These are phyloP conservation scores for Abrus precatorius DNA, from an alignment of 306 rosid species.

Conservation along the genomic window DNA sequence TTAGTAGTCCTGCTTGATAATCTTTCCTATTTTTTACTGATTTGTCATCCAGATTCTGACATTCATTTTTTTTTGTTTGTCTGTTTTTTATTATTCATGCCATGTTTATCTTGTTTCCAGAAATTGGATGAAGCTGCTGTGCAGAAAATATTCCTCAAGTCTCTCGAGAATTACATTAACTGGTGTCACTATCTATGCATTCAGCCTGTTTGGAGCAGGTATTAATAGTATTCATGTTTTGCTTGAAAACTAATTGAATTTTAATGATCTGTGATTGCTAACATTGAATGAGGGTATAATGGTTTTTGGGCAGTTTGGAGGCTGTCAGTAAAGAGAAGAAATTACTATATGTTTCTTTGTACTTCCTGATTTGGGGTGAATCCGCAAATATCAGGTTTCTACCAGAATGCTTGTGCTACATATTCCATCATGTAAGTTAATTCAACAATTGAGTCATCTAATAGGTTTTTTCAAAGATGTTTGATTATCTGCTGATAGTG, in stretches of 20 bases:
- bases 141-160: constrained; percentile 67
- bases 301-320: constrained; percentile 65
- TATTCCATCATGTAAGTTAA: constrained; percentile 94
- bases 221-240: constrained; percentile 42
- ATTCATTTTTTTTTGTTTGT: neutral
- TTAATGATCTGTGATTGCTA: constrained; percentile 37
- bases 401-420: constrained; percentile 99
- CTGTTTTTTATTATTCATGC: constrained; percentile 5
- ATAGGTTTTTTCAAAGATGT: constrained; percentile 7
- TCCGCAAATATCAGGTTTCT: constrained; percentile 91
- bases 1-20: neutral
- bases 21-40: constrained; percentile 17
- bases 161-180: constrained; percentile 86
- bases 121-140: constrained; percentile 85
- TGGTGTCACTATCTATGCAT: constrained; percentile 89
- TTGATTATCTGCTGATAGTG: constrained; percentile 22
- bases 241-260: constrained; percentile 36
- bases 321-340: constrained; percentile 77
- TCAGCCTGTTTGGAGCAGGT: constrained; percentile 96
- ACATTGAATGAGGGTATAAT: constrained; percentile 32
- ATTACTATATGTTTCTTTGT: constrained; percentile 72
- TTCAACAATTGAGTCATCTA: constrained; percentile 1
- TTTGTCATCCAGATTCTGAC: neutral
- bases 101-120: constrained; percentile 55
- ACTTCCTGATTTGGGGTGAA: constrained; percentile 96